Percentiles rank a stretch among this genome's conserved stretches.
These are phyloP conservation scores for Colletotrichum coccodes DNA, from an alignment of 2,329 filamentous ascomycete genomes.

Conservation along the genomic window DNA sequence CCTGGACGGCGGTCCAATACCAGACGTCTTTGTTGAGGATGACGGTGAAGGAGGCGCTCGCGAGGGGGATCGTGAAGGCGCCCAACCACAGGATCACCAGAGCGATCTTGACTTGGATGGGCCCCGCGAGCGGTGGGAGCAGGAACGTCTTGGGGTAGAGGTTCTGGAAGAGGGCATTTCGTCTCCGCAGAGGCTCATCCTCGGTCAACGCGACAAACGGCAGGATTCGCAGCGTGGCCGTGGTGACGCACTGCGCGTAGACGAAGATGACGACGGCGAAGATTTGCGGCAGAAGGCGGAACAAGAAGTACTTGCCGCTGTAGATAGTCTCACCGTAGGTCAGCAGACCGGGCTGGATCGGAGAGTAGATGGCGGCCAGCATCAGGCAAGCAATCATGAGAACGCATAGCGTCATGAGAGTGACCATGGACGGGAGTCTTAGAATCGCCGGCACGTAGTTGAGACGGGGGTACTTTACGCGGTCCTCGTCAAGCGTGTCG, in stretches of 20 bases:
- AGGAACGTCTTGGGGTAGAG: slow-evolving; percentile 77
- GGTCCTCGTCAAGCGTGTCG: slow-evolving; percentile 49
- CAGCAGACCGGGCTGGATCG: slow-evolving; percentile 70
- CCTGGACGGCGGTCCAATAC: slow-evolving; percentile 83
- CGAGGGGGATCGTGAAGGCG: slow-evolving; percentile 83
- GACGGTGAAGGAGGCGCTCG: slow-evolving; percentile 79
- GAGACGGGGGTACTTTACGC: slow-evolving; percentile 59
- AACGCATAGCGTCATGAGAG: slow-evolving; percentile 70
- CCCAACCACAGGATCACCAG: slow-evolving; percentile 80
- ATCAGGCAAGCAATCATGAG: slow-evolving; percentile 79
- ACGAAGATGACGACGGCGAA: slow-evolving; percentile 77
- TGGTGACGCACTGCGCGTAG: slow-evolving; percentile 80
- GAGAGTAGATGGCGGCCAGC: slow-evolving; percentile 77
- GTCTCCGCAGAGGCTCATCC: slow-evolving; percentile 66
- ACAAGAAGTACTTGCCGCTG: slow-evolving; percentile 82
- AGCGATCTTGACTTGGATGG: slow-evolving; percentile 73
- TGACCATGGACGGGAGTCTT: slow-evolving; percentile 70
- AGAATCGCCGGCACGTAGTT: slow-evolving; percentile 79
- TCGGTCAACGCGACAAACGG: slow-evolving; percentile 84
- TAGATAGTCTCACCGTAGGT: slow-evolving; percentile 74
- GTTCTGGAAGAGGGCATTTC: slow-evolving; percentile 73
- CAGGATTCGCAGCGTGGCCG: slow-evolving; percentile 78
- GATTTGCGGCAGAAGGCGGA: slow-evolving; percentile 85
- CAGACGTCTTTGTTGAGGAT: slow-evolving; percentile 68
- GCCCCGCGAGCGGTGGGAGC: slow-evolving; percentile 67